Evolutionary conservation across 148 eudicot species (phyloP).

Genomic region (Fagopyrum tataricum): DNA sequence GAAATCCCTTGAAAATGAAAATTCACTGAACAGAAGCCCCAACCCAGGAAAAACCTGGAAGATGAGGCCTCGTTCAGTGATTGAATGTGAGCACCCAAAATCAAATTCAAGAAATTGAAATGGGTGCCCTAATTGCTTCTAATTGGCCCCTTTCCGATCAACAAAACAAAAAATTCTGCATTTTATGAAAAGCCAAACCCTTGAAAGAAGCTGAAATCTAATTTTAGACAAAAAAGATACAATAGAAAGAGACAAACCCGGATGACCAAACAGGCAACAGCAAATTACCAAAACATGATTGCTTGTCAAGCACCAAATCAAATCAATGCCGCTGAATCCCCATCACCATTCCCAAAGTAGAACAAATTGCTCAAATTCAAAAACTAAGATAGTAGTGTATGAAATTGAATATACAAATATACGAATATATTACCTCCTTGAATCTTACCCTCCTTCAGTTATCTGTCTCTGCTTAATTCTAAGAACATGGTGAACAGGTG

Average conservation of each 20-base stretch:
- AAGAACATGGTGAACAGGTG: constrained; percentile 11
- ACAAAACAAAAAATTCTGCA: not conserved
- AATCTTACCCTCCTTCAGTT: constrained; percentile 1
- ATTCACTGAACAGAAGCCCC: constrained; percentile 13
- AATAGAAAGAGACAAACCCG: constrained; percentile 32
- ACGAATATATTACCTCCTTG: not conserved
- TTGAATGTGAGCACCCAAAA: not conserved
- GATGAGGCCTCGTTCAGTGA: constrained; percentile 2
- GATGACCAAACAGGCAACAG: constrained; percentile 24
- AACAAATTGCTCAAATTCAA: not conserved
- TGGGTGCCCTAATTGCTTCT: not conserved
- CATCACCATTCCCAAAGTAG: not conserved
- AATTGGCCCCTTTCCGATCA: not conserved
- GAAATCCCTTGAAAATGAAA: constrained; percentile 16
- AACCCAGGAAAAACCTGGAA: constrained; percentile 6
- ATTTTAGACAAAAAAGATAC: constrained; percentile 13
- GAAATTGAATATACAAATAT: not conserved
- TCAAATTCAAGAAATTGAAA: constrained; percentile 3
- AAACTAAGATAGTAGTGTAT: not conserved
- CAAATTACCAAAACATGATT: constrained; percentile 3
- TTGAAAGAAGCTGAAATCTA: constrained; percentile 20
- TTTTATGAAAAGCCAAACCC: constrained; percentile 19
- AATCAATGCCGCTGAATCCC: constrained; percentile 4
- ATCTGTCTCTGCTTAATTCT: not conserved
- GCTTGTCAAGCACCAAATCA: constrained; percentile 9